Conservation (phyloP, 257 asterid genomes). For the Catharanthus roseus region DNA sequence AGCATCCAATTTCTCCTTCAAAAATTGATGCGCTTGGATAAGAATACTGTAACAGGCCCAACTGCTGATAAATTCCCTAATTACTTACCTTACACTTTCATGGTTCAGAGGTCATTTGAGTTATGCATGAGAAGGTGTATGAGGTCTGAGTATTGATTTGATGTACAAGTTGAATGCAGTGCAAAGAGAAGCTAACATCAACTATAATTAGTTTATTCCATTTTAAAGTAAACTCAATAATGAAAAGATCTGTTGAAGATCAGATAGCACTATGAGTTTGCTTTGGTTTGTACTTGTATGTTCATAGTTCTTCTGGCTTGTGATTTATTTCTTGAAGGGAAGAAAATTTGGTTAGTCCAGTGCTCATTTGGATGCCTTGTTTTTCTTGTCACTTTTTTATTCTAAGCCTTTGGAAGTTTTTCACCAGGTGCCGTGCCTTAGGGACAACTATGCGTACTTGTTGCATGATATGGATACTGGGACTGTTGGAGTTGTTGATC, state of each 20-base stretch:
- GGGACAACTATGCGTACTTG: constrained; percentile 89
- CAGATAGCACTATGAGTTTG: neutral
- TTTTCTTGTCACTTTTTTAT: neutral
- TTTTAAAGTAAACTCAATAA: neutral
- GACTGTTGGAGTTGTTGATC: constrained; percentile 97
- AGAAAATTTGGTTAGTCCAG: neutral
- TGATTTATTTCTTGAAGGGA: neutral
- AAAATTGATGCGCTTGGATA: no score
- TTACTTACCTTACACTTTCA: no score
- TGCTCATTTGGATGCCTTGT: neutral
- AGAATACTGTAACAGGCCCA: no score
- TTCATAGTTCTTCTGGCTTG: neutral
- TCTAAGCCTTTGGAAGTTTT: neutral
- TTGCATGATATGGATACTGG: constrained; percentile 87
- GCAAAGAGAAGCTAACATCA: no score
- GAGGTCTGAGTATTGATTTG: no score
- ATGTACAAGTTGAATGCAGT: no score
- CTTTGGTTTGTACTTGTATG: neutral
- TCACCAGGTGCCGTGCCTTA: constrained; percentile 80
- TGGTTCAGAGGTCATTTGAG: no score
- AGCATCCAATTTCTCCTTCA: no score
- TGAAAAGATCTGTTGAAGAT: neutral
- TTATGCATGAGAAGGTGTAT: no score
- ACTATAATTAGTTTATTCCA: no score
- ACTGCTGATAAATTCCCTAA: no score